Evolutionary conservation across 2,329 filamentous ascomycete genomes (phyloP), one percentile per base, ranked within the genome.

Genomic region (Arthrinium phaeospermum): DNA sequence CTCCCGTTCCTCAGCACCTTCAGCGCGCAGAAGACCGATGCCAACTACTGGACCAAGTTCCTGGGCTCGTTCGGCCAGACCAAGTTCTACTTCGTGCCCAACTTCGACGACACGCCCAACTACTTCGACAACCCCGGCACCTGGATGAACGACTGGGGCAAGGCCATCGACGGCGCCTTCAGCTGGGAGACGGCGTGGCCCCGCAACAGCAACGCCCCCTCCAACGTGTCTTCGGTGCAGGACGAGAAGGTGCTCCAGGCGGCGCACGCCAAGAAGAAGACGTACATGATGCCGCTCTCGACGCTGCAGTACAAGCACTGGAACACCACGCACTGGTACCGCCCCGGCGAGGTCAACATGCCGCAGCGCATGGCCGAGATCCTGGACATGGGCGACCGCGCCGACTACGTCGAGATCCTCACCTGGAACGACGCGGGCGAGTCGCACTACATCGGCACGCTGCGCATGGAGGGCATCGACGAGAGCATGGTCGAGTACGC

Each of bases 161-260:
- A 74, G 70, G 75, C 78, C 1, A 69, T 83, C 22, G 81, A 83
- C 70, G 81, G 81, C 12, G 74, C 82, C 4, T 82, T 82, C 71
- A 82, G 77, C 75, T 83, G 82, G 82, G 81, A 83, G 75, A 78
- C 80, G 1, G 76, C 79, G 34, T 83, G 82, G 82, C 80, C 81
- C 1, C 74, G 73, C n/a, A 69, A 71, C 8, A 75, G 74, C 27
- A 76, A 79, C 45, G 72, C 51, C 1, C 76, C 77, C 19, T 74
- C 73, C 4, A 80, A 81, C 57, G 77, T 79, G 19, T 77, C 76
- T 37, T 78, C 76, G 10, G 73, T 76, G 41, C 71, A 71, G 51
- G 76, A 79, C 46, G 73, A 78, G 51, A 72, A 75, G 1, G 72
- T 78, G 12, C 78, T 76, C 71, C 73, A 74, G 6, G 75, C 73